These are phyloP conservation scores for Leishmania mexicana DNA, from an alignment of 208 protist species.

Conservation along the genomic window DNA sequence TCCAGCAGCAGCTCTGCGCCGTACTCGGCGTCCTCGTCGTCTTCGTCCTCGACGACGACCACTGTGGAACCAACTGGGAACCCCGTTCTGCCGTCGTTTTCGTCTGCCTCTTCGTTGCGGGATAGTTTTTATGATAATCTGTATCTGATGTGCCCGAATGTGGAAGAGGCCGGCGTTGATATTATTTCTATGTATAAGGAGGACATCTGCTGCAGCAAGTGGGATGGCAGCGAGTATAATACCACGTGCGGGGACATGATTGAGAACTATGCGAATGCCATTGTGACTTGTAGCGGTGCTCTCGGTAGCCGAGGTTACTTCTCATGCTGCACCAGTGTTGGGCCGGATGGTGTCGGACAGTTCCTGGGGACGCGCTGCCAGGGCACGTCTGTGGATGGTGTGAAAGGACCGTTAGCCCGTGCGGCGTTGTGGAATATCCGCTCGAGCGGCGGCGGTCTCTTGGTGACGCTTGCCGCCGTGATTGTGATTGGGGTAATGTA, in stretches of 20 bases:
- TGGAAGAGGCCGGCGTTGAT: background rate
- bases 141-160: slow-evolving; percentile 15
- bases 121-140: background rate
- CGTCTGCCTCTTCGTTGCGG: background rate
- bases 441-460: background rate
- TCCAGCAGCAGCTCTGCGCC: background rate
- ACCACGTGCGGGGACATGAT: slow-evolving; percentile 16
- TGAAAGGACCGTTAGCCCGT: background rate
- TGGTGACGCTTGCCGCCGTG: slow-evolving; percentile 1
- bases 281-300: slow-evolving; percentile 29
- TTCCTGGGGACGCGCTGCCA: slow-evolving; percentile 20
- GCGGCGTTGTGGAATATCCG: slow-evolving; percentile 2
- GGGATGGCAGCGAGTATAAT: slow-evolving; percentile 8
- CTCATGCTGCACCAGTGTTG: slow-evolving; percentile 26
- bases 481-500: slow-evolving; percentile 1
- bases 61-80: background rate
- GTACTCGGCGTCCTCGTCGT: background rate
- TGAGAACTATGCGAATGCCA: slow-evolving; percentile 7
- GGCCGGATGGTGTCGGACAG: background rate
- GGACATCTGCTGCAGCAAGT: slow-evolving; percentile 21
- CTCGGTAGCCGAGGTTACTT: slow-evolving; percentile 23
- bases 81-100: background rate
- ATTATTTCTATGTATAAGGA: slow-evolving; percentile 2
- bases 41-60: background rate
- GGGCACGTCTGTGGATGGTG: background rate